Conservation (phyloP, 1,284 basidiomycete genomes). For the Schizopora paradoxa region DNA sequence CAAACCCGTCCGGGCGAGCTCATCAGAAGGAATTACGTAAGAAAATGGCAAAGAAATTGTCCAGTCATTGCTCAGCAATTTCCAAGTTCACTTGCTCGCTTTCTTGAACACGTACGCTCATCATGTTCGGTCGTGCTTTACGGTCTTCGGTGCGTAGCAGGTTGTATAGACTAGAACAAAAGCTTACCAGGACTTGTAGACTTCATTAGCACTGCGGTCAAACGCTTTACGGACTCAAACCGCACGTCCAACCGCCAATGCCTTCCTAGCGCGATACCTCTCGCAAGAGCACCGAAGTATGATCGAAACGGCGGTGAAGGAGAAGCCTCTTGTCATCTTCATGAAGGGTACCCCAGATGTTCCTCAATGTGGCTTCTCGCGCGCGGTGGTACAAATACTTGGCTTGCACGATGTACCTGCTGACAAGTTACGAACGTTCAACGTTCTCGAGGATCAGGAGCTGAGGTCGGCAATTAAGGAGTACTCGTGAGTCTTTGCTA, state of each 20-base stretch:
- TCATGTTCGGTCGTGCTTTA: constrained; percentile 16
- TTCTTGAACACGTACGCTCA: neutral
- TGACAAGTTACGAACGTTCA: constrained; percentile 82
- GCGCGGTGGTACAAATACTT: constrained; percentile 88
- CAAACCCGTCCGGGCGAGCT: too few species aligned
- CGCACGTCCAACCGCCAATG: constrained; percentile 2
- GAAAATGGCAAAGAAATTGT: too few species aligned
- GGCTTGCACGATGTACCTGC: constrained; percentile 81
- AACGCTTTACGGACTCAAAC: constrained; percentile 1
- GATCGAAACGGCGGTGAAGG: constrained; percentile 39
- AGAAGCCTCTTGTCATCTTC: constrained; percentile 54
- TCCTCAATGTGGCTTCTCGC: constrained; percentile 85
- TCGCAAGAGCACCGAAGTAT: constrained; percentile 19
- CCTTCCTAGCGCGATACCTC: constrained; percentile 15
- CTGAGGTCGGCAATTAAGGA: constrained; percentile 87
- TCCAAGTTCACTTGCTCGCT: neutral
- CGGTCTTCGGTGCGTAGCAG: constrained; percentile 12
- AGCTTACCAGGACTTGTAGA: constrained; percentile 1
- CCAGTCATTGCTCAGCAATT: constrained; percentile 6
- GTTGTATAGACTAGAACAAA: neutral
- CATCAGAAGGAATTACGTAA: too few species aligned
- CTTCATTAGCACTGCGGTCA: constrained; percentile 13
- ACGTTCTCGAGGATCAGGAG: constrained; percentile 86
- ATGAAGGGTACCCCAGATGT: constrained; percentile 70
- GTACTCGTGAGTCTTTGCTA: constrained; percentile 69